A percentile compares a stretch with the other conserved stretches of the same genome.
Evolutionary conservation across 2,329 filamentous ascomycete genomes (phyloP).

Genomic region (Fusarium sp.): DNA sequence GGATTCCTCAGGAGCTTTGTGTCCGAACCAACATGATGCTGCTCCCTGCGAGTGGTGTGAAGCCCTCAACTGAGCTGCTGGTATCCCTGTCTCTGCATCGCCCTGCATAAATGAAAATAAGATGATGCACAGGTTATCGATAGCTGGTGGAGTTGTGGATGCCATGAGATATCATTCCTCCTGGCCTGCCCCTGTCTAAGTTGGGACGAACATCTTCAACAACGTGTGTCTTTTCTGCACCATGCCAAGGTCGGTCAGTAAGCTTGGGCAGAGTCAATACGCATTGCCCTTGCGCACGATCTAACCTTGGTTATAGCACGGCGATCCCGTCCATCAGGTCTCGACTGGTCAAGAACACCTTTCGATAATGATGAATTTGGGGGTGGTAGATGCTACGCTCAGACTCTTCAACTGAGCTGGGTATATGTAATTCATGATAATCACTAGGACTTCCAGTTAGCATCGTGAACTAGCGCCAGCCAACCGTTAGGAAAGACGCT

Average conservation of each 20-base stretch:
- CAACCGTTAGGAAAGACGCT: too few species aligned
- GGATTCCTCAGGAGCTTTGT: background rate
- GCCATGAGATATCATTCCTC: constrained; percentile 25
- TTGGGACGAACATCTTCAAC: constrained; percentile 35
- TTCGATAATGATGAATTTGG: constrained; percentile 7
- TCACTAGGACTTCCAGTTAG: background rate
- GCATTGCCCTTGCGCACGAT: background rate
- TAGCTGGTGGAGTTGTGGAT: constrained; percentile 5
- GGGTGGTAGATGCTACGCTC: constrained; percentile 8
- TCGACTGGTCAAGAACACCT: background rate
- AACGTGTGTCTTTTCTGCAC: constrained; percentile 13
- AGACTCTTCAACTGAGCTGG: constrained; percentile 1
- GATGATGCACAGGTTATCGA: constrained; percentile 27
- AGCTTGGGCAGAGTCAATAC: background rate
- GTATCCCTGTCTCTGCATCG: constrained; percentile 18
- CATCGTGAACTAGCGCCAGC: too few species aligned
- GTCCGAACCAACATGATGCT: background rate
- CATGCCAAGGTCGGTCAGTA: background rate
- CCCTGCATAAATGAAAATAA: constrained; percentile 34
- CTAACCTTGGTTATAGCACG: background rate
- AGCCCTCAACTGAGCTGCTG: constrained; percentile 13
- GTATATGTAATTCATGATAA: background rate
- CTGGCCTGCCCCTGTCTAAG: constrained; percentile 37
- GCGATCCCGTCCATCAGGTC: background rate
- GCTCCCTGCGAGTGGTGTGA: constrained; percentile 27